phyloP scores from a whole-genome alignment of 1,284 basidiomycete genomes.

The Apiotrichum gamsii region DNA sequence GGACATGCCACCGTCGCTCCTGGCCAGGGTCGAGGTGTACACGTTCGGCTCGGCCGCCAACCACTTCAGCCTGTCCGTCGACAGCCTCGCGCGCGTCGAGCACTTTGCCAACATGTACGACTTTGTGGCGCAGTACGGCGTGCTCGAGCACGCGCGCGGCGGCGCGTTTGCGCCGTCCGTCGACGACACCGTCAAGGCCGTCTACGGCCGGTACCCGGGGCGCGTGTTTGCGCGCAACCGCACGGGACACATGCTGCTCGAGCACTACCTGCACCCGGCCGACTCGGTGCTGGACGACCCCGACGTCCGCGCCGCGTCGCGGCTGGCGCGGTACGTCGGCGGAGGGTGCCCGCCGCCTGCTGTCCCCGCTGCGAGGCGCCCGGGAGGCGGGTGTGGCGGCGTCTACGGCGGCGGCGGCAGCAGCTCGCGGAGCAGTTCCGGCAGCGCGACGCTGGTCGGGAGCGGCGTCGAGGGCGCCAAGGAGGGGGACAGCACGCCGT shows the following conservation, averaged over 20 bases:
- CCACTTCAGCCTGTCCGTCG: slow-evolving; percentile 18
- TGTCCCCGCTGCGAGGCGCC: no score
- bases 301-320: slow-evolving; percentile 14
- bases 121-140: slow-evolving; percentile 23
- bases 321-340: slow-evolving; percentile 14
- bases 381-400: background rate
- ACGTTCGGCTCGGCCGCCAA: slow-evolving; percentile 34
- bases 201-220: slow-evolving; percentile 25
- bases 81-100: slow-evolving; percentile 22
- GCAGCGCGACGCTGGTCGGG: no score
- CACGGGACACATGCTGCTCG: slow-evolving; percentile 25
- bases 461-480: no score
- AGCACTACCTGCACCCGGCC: slow-evolving; percentile 13
- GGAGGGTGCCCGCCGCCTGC: background rate
- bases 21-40: slow-evolving; percentile 31
- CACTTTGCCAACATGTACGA: slow-evolving; percentile 29
- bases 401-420: no score
- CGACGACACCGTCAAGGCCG: slow-evolving; percentile 7
- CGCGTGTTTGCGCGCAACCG: slow-evolving; percentile 25
- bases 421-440: no score
- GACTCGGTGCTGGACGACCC: slow-evolving; percentile 26
- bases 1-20: slow-evolving; percentile 19
- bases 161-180: slow-evolving; percentile 1
- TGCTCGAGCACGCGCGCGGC: slow-evolving; percentile 2
- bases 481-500: no score